Evolutionary conservation across 225 moss, liverwort and hornwort species (phyloP), one percentile per base, ranked within the genome.

Genomic region (Polytrichum commune): DNA sequence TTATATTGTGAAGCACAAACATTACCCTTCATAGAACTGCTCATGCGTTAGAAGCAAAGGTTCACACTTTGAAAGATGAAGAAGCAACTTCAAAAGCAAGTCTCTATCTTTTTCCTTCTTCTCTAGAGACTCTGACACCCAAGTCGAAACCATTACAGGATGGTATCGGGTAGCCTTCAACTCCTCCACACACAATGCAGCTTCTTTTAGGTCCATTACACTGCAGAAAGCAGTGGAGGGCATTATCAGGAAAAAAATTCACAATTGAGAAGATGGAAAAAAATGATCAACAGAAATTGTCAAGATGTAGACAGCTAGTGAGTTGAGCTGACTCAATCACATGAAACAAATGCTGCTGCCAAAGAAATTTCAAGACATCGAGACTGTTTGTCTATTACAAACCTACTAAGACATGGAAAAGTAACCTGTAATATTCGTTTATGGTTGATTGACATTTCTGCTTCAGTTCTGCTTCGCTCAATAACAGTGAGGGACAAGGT

Each of bases 141-240:
- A 98, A 56, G 80, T 69, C 19, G 74, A 87, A 55, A 98, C 85
- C 89, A 98, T 89, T 18, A 65, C 80, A 7, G 95, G 67, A 65
- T 86, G 92, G 8, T 87, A 92, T 65, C 77, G 77, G 22, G 76
- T 82, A 72, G 80, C 82, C 72, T 87, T 87, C 81, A 98, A 83
- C 68, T 98, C 95, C 62, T 92, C 95, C 71, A 98, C 91, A 70
- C 95, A 98, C 70, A 80, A 72, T 2, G 88, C 81, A 60, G 91
- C 95, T 77, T 98, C 97, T 55, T 67, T 74, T 10, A 88, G 53
- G 66, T 94, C 91, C n/a, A 69, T 63, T 8, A 76, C 85, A 77
- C 97, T 98, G 88, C 79, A 80, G 7, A 22, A 38, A 54, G 53
- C 27, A 20, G 28, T 5, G 9, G 0, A 62, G 26, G 25, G 20